Evolutionary conservation across 148 eudicot species (phyloP), one percentile per base, ranked within the genome.

Genomic region (Nepenthes gracilis): DNA sequence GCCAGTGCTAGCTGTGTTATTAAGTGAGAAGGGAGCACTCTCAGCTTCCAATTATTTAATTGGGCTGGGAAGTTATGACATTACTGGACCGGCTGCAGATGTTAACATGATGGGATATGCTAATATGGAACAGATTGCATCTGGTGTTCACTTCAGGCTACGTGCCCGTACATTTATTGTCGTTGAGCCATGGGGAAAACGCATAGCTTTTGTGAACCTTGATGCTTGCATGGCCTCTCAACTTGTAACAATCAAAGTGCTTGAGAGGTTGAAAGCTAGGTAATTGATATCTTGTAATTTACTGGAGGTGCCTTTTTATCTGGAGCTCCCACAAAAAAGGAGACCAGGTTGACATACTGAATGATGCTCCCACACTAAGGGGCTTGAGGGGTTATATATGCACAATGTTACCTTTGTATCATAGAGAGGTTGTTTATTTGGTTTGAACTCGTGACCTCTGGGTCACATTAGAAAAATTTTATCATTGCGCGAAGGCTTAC

Each of bases 161-260:
- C 94, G 95, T 53, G 82, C 99, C 68, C 95, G 99, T 36, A 35
- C 99, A 2, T 93, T 93, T 65, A 83, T 93, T 58, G 96, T 84
- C 55, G 91, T 88, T 23, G 98, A 93, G 67, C 88, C 90, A 5
- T 63, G 73, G 64, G 95, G 95, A 36, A 82, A 72, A 43, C 82
- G 89, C 43, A 83, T 84, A 34, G 72, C 76, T 43, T 93, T 93
- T 71, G 96, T 93, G 35, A 93, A 93, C 72, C 91, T 93, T 15
- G 98, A 93, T 84, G 98, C 98, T 72, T 93, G 98, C 69, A 93
- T 93, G 98, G 98, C 87, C 62, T 92, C 98, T 52, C 96, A 93
- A 56, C 78, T 93, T 36, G 98, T 93, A 63, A 88, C 87, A 36
- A 71, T 88, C 33, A 93, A 88, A 75, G 96, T 93, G 61, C 76